Base-by-base conservation (phyloP, 2,329 filamentous ascomycete species). In the Ophiostoma pallidulum region DNA sequence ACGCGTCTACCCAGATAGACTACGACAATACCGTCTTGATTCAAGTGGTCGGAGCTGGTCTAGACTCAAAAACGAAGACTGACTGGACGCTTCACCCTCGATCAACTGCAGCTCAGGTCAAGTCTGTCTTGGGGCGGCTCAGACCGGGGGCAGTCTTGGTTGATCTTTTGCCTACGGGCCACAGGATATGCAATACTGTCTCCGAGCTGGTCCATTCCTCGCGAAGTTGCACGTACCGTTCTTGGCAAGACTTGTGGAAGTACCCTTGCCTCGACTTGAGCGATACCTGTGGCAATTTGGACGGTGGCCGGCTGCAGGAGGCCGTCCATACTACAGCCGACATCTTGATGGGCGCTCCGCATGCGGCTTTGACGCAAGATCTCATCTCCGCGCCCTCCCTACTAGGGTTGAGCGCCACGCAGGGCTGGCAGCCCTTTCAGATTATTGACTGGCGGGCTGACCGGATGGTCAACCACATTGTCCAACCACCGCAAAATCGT, bases 371-470 rank as follows among this genome's bases (percentile, higher is more conserved):
- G 18, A 28, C 24, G 24, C 5, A 5, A 10, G 24, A 28, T 10
- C 29, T 31, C 4, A 31, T 48, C 4, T 41, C 44, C 4, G 19
- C 47, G n/a, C 44, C 44, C 3, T n/a, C 22, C 16, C 20, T 46
- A 3, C 28, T 46, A 3, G 26, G 26, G 5, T 16, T 42, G 3
- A 28, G 18, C 8, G 13, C 3, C 5, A 4, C 4, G 12, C 14
- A 6, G 2, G 2, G 19, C 6, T n/a, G n/a, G n/a, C 12, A 14
- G 1, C n/a, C 26, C 3, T 41, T 67, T 51, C 57, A 58, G 13
- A 44, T 69, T 3, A 47, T 71, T 9, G 61, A 70, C 56, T 72
- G 69, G 69, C 59, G 58, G 33, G 57, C 58, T 1, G 57, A 67
- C 19, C 58, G 66, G 1, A 53, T 51, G 1, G 52, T 63, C 1